Conservation (phyloP, 2,329 filamentous ascomycete species). For the Penicillium sumatraense region DNA sequence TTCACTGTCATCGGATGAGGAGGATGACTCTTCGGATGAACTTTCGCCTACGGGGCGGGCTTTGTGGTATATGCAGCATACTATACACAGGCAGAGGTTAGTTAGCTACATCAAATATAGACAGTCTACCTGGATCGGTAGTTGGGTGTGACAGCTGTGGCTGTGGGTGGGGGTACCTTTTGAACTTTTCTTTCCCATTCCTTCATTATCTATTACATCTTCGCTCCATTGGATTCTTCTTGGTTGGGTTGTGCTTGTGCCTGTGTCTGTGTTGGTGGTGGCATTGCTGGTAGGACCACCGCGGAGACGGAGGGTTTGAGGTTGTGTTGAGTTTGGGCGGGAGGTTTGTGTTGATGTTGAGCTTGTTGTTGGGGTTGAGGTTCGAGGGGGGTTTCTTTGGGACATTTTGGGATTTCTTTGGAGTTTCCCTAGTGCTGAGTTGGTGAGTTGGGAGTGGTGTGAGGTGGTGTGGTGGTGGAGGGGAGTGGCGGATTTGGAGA, state of each 20-base stretch:
- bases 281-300: constrained; percentile 18
- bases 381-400: constrained; percentile 45
- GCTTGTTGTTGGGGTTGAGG: constrained; percentile 34
- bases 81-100: constrained; percentile 50
- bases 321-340: not conserved
- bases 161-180: constrained; percentile 75
- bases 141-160: no score
- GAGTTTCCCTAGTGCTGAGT: not conserved
- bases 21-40: constrained; percentile 60
- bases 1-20: constrained; percentile 58
- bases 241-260: not conserved
- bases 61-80: constrained; percentile 99
- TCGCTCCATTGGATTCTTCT: constrained; percentile 73
- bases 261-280: not conserved
- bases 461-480: not conserved
- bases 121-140: no score
- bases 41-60: constrained; percentile 82
- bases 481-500: not conserved
- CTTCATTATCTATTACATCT: constrained; percentile 93
- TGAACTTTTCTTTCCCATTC: constrained; percentile 87
- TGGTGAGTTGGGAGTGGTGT: not conserved
- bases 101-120: no score
- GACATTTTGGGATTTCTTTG: constrained; percentile 34
- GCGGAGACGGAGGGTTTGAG: constrained; percentile 35
- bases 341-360: constrained; percentile 31